Evolutionary conservation across 1,284 basidiomycete genomes (phyloP).

Genomic region (Cryptococcus maquisensis): DNA sequence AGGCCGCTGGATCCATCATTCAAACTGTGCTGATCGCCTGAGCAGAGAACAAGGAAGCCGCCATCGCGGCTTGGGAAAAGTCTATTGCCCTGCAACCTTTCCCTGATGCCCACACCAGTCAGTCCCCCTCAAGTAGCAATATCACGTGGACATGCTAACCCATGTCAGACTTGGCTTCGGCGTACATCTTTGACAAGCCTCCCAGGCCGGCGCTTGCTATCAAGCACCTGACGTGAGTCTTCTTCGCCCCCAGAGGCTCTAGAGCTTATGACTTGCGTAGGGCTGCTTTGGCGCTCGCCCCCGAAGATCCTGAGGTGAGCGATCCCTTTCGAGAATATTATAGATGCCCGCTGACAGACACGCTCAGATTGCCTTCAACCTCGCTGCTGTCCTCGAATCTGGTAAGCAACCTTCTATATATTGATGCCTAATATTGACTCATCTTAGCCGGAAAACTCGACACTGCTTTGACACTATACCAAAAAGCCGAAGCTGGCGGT

Average conservation of each 20-base stretch:
- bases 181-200: constrained; percentile 82
- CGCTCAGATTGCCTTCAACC: constrained; percentile 74
- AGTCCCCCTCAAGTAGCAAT: constrained; percentile 31
- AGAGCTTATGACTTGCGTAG: constrained; percentile 49
- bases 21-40: background rate
- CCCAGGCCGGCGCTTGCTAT: constrained; percentile 84
- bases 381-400: constrained; percentile 56
- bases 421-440: background rate
- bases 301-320: constrained; percentile 75
- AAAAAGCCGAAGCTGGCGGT: constrained; percentile 42
- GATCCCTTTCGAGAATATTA: background rate
- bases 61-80: constrained; percentile 81
- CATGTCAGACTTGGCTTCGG: constrained; percentile 75
- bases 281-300: constrained; percentile 75
- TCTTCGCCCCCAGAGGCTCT: constrained; percentile 8
- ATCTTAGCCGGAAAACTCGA: constrained; percentile 42
- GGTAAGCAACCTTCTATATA: constrained; percentile 30
- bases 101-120: constrained; percentile 89
- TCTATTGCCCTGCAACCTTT: constrained; percentile 78
- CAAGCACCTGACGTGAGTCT: constrained; percentile 72
- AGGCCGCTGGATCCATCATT: background rate
- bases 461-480: constrained; percentile 42
- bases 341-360: background rate
- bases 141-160: background rate
- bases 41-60: constrained; percentile 76